Evolutionary conservation across 1,139 yeast species (phyloP).

Genomic region (Saccharomycopsis crataegensis): DNA sequence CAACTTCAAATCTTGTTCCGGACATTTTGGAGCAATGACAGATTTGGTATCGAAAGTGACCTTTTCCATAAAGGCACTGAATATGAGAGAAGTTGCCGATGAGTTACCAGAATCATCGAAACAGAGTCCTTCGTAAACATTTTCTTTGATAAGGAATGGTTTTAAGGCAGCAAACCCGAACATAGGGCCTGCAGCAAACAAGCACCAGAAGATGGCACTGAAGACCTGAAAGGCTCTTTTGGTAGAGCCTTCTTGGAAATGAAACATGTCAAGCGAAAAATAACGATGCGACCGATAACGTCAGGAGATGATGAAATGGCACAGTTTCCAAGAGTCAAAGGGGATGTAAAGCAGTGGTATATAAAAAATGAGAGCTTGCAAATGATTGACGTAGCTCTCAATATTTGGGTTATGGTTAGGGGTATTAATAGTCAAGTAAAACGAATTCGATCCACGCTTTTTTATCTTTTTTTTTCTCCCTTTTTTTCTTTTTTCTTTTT

Average conservation of each 20-base stretch:
- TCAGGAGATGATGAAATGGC: background rate
- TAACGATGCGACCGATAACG: background rate
- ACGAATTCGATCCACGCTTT: too few relatives aligned
- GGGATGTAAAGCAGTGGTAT: background rate
- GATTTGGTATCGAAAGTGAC: background rate
- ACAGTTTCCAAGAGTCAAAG: background rate
- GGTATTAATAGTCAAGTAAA: too few relatives aligned
- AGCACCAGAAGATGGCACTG: conserved; percentile 54
- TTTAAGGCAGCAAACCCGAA: conserved; percentile 61
- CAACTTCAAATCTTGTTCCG: conserved; percentile 72
- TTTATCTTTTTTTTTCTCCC: too few relatives aligned
- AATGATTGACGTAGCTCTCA: too few relatives aligned
- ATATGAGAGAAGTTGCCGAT: conserved; percentile 1
- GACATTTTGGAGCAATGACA: conserved; percentile 34
- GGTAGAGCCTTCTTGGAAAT: conserved; percentile 4
- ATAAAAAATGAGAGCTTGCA: background rate
- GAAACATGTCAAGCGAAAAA: background rate
- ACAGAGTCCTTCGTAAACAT: conserved; percentile 42
- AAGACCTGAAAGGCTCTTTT: conserved; percentile 28
- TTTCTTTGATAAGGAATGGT: conserved; percentile 46
- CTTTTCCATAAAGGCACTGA: background rate
- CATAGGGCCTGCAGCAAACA: conserved; percentile 57
- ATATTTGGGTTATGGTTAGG: too few relatives aligned
- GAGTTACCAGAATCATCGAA: conserved; percentile 12
- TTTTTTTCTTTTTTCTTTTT: too few relatives aligned